Conservation (phyloP, 2,329 filamentous ascomycete species). For the Exophiala dermatitidis region DNA sequence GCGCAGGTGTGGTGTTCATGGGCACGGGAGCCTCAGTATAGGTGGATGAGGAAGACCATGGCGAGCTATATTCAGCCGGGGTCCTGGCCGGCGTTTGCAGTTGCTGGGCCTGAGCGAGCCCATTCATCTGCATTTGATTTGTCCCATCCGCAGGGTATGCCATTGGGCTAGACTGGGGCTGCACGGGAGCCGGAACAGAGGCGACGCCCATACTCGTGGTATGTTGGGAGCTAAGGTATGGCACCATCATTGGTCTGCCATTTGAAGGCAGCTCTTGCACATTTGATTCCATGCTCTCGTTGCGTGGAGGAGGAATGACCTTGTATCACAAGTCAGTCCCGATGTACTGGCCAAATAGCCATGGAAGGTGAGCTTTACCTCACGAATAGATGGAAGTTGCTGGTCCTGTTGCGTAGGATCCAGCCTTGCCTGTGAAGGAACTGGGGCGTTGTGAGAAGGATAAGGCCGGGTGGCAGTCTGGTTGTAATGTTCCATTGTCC, state of each 20-base stretch:
- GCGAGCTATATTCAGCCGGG: slow-evolving; percentile 15
- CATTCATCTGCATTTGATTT: slow-evolving; percentile 14
- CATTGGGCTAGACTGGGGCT: slow-evolving; percentile 13
- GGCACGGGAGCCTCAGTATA: slow-evolving; percentile 12
- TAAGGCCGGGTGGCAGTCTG: slow-evolving; percentile 13
- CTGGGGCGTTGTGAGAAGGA: slow-evolving; percentile 9
- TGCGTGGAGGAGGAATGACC: slow-evolving; percentile 17
- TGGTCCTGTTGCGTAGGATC: slow-evolving; percentile 11
- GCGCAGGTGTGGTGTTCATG: slow-evolving; percentile 10
- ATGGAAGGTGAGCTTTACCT: slow-evolving; percentile 5
- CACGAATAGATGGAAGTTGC: slow-evolving; percentile 19
- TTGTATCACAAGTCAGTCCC: slow-evolving; percentile 3
- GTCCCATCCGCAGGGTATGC: slow-evolving; percentile 4
- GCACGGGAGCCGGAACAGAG: slow-evolving; percentile 9
- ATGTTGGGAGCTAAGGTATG: slow-evolving; percentile 17
- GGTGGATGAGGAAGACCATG: slow-evolving; percentile 14
- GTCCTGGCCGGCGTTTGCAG: slow-evolving; percentile 13
- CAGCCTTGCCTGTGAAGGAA: slow-evolving; percentile 1
- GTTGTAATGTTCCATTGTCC: slow-evolving; percentile 10
- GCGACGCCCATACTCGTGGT: slow-evolving; percentile 13
- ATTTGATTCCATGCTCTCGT: slow-evolving; percentile 7
- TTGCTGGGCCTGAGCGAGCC: slow-evolving; percentile 4
- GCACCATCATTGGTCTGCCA: slow-evolving; percentile 13
- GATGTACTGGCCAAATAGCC: neutral
- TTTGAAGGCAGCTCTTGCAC: slow-evolving; percentile 8